phyloP scores from a whole-genome alignment of 306 rosid species.

The Quercus engelmannii region DNA sequence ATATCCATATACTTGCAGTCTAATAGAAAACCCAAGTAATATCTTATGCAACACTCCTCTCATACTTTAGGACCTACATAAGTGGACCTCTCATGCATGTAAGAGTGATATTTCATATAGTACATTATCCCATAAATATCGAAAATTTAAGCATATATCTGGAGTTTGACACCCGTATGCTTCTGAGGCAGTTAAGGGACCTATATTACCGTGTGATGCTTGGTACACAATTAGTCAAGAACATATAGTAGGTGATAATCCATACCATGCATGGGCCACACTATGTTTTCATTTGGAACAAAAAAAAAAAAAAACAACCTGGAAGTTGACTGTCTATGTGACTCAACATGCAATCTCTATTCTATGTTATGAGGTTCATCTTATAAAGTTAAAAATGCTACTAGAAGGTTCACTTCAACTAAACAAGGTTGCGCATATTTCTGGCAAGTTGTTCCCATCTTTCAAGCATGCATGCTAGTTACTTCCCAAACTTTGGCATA shows the following conservation, averaged over 20 bases:
- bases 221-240: too few species aligned
- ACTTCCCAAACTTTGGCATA: slow-evolving; percentile 6
- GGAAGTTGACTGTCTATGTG: too few species aligned
- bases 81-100: too few species aligned
- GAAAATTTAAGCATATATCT: neutral
- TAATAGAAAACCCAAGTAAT: too few species aligned
- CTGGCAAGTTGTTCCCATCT: neutral
- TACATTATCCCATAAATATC: neutral
- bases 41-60: too few species aligned
- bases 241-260: too few species aligned
- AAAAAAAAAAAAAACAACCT: too few species aligned
- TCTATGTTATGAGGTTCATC: neutral
- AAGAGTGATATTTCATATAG: too few species aligned
- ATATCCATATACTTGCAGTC: neutral
- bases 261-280: too few species aligned
- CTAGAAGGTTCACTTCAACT: neutral
- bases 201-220: neutral
- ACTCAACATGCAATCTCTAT: neutral
- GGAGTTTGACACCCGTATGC: neutral
- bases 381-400: neutral
- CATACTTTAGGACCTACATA: too few species aligned
- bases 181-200: neutral
- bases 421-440: neutral
- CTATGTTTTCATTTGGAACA: too few species aligned
- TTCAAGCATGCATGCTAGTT: neutral